These are phyloP conservation scores for Pseudoperonospora humuli DNA, from an alignment of 352 stramenopile species.

Conservation along the genomic window DNA sequence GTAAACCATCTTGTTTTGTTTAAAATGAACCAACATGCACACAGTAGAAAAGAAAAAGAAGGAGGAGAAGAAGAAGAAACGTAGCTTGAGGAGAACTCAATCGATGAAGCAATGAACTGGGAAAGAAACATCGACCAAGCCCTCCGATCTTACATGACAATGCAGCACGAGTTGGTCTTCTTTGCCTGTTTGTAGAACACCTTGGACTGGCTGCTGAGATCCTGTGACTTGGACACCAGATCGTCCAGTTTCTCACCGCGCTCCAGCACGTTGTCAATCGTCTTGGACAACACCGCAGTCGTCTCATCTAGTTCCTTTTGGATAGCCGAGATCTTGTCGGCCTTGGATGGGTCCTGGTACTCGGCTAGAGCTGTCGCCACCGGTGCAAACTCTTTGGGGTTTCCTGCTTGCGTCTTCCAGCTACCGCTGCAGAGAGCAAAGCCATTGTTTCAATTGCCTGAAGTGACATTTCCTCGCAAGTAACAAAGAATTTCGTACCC, in stretches of 20 bases:
- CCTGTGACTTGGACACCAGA: slow-evolving; percentile 97
- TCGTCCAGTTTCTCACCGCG: slow-evolving; percentile 98
- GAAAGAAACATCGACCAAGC: slow-evolving; percentile 9
- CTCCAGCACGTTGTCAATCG: slow-evolving; percentile 98
- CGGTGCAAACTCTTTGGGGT: slow-evolving; percentile 86
- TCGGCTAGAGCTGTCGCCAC: slow-evolving; percentile 91
- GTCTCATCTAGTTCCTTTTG: slow-evolving; percentile 99
- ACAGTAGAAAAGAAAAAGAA: slow-evolving; percentile 22
- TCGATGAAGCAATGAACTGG: slow-evolving; percentile 8
- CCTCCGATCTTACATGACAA: slow-evolving; percentile 73
- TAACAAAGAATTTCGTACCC: slow-evolving; percentile 20
- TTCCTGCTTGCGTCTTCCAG: slow-evolving; percentile 49
- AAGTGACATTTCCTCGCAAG: too few species aligned
- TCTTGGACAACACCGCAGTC: slow-evolving; percentile 98
- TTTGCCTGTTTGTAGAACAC: slow-evolving; percentile 99
- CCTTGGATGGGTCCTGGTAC: slow-evolving; percentile 96
- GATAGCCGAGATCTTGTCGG: slow-evolving; percentile 99
- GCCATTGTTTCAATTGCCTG: slow-evolving; percentile 6
- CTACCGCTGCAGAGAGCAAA: slow-evolving; percentile 31
- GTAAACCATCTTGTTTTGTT: slow-evolving; percentile 31
- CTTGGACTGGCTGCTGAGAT: slow-evolving; percentile 97
- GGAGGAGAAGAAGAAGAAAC: slow-evolving; percentile 20
- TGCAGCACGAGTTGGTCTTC: slow-evolving; percentile 99
- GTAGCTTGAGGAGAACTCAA: slow-evolving; percentile 16
- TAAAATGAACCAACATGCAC: slow-evolving; percentile 38